Evolutionary conservation across 2,329 filamentous ascomycete genomes (phyloP).

Genomic region (Colletotrichum echinochloae): DNA sequence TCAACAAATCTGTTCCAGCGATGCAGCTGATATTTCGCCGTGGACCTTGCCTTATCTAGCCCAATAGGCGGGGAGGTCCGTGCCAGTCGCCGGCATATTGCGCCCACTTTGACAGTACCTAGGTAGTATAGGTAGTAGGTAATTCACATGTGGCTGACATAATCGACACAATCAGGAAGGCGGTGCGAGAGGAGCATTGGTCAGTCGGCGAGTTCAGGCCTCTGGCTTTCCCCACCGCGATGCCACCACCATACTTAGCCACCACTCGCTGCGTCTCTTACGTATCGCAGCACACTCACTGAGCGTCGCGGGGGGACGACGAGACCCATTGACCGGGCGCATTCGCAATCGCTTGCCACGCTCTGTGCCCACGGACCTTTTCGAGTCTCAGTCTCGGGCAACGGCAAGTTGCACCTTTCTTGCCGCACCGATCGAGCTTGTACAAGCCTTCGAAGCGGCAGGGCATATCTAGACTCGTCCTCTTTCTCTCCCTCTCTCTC

Average conservation of each 20-base stretch:
- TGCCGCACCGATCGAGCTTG: constrained; percentile 19
- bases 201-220: neutral
- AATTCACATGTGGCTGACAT: neutral
- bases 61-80: no score
- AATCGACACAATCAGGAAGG: neutral
- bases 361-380: neutral
- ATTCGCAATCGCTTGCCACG: neutral
- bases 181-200: constrained; percentile 3
- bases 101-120: no score
- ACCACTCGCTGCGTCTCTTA: neutral
- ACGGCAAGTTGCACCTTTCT: neutral
- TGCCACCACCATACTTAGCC: neutral
- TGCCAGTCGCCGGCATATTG: no score
- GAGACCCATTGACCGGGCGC: constrained; percentile 1
- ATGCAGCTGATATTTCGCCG: no score
- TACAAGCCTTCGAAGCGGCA: constrained; percentile 11
- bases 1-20: no score
- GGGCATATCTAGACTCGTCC: neutral
- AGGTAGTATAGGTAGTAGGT: no score
- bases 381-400: constrained; percentile 6
- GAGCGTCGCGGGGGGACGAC: constrained; percentile 11
- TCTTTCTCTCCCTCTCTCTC: neutral
- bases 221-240: constrained; percentile 18
- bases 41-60: no score
- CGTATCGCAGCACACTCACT: constrained; percentile 1